A percentile compares a stretch with the other conserved stretches of the same genome.
phyloP scores from a whole-genome alignment of 345 rosid species.

The Pseudoturritis turrita region DNA sequence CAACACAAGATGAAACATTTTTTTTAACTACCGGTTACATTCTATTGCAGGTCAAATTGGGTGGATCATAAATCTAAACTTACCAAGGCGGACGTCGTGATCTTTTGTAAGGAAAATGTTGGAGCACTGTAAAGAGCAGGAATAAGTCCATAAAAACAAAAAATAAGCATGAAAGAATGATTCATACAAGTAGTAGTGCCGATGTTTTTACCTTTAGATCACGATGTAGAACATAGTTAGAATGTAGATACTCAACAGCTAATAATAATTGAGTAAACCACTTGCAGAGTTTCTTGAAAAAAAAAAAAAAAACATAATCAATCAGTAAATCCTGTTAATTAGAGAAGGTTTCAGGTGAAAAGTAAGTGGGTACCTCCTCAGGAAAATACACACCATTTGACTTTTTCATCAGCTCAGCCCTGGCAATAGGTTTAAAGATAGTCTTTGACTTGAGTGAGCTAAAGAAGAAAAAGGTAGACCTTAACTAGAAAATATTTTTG shows the following conservation, averaged over 20 bases:
- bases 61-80: slow-evolving; percentile 24
- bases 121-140: slow-evolving; percentile 64
- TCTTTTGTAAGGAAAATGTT: slow-evolving; percentile 96
- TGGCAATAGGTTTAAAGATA: slow-evolving; percentile 21
- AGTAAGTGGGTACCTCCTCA: slow-evolving; percentile 52
- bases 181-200: slow-evolving; percentile 14
- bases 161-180: background rate
- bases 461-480: slow-evolving; percentile 7
- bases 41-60: background rate
- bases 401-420: slow-evolving; percentile 98
- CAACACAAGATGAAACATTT: slow-evolving; percentile 17
- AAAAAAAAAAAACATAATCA: background rate
- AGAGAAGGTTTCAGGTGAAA: background rate
- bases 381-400: slow-evolving; percentile 83
- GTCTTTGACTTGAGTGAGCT: background rate
- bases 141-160: slow-evolving; percentile 33
- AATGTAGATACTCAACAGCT: slow-evolving; percentile 95
- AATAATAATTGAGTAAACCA: slow-evolving; percentile 89
- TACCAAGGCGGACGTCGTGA: slow-evolving; percentile 92
- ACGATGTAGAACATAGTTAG: slow-evolving; percentile 92
- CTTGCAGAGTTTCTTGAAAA: slow-evolving; percentile 84
- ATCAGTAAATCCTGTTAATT: background rate
- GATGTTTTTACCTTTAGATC: slow-evolving; percentile 68
- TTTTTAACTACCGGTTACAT: background rate
- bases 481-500: background rate